Evolutionary conservation across 192 early-diverging fungal genomes (phyloP), one percentile per base, ranked within the genome.

Genomic region (Chytriomyces sp.): DNA sequence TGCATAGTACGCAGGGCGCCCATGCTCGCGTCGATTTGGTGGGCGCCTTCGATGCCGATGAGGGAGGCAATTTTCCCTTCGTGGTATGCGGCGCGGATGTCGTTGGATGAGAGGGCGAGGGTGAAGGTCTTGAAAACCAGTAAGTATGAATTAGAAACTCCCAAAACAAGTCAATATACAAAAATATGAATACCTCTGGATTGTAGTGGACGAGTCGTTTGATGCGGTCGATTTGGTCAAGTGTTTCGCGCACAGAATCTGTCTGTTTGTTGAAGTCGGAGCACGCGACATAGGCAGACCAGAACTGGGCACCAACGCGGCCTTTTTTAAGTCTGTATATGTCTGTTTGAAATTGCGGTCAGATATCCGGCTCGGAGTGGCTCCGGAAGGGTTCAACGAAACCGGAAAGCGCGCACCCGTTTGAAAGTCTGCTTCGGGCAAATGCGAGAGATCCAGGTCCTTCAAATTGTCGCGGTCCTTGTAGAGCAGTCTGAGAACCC

Each of bases 21-120:
- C 52, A 89, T 49, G 5, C 84, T 86, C 62, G 66, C 80, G 39
- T 86, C 86, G 36, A 90, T 89, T 70, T 79, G 79, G 61, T 90
- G 89, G 0, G 83, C 88, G 63, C 89, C 61, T 57, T 90, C 89
- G 25, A 90, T 66, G 10, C 89, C 89, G 62, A 88, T 80, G 75
- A 90, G 77, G 4, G 84, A 86, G 4, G 86, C 86, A 41, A 90
- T 75, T 17, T 82, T 77, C 5, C 82, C 76, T 26, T 64, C 57
- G 4, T 75, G 32, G 14, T 73, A 56, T 25, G 85, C 83, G 7
- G 75, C 61, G 22, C 77, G 40, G 37, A 89, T 85, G 38, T 89
- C 78, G 22, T 44, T 64, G 1, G 82, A 57, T 0, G 73, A 72
- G 7, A 30, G 59, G 6, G 79, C 88, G 1, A 85, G 52, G 40